Evolutionary conservation across 1,139 yeast genomes (phyloP).

Genomic region (Protomyces macrosporus): DNA sequence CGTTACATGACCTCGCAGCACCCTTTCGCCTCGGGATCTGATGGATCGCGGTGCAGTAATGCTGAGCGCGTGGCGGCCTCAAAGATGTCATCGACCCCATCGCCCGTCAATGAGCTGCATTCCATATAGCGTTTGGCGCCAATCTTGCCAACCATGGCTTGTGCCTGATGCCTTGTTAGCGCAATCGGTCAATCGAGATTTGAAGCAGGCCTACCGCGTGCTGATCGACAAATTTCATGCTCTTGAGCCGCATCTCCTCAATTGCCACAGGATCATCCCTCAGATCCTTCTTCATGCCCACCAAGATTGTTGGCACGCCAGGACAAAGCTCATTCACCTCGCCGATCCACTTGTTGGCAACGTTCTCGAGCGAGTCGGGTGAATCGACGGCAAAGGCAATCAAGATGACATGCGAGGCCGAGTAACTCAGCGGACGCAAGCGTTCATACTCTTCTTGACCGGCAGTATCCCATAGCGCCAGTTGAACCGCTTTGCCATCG

Average conservation of each 20-base stretch:
- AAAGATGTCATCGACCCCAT: slow-evolving; percentile 35
- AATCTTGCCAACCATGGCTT: slow-evolving; percentile 74
- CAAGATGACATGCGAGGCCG: slow-evolving; percentile 63
- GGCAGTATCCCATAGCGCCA: slow-evolving; percentile 95
- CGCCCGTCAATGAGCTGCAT: slow-evolving; percentile 85
- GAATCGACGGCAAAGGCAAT: slow-evolving; percentile 63
- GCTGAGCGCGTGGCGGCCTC: slow-evolving; percentile 41
- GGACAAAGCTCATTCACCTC: slow-evolving; percentile 76
- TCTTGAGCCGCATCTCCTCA: slow-evolving; percentile 67
- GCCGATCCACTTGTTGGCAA: slow-evolving; percentile 56
- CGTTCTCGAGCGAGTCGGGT: slow-evolving; percentile 62
- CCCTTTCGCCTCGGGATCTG: slow-evolving; percentile 29
- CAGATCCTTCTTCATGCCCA: slow-evolving; percentile 86
- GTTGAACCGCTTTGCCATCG: slow-evolving; percentile 82
- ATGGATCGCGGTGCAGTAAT: slow-evolving; percentile 38
- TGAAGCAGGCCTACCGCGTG: slow-evolving; percentile 43
- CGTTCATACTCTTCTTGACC: slow-evolving; percentile 77
- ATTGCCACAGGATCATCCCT: slow-evolving; percentile 75
- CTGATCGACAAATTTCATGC: slow-evolving; percentile 69
- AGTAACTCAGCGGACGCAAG: slow-evolving; percentile 60
- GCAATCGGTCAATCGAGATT: background rate
- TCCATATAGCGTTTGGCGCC: slow-evolving; percentile 84
- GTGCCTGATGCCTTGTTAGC: slow-evolving; percentile 45
- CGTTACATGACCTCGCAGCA: slow-evolving; percentile 34
- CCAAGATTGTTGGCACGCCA: slow-evolving; percentile 74